Base-by-base conservation (phyloP, 352 stramenopile species). In the Phytophthora sojae region DNA sequence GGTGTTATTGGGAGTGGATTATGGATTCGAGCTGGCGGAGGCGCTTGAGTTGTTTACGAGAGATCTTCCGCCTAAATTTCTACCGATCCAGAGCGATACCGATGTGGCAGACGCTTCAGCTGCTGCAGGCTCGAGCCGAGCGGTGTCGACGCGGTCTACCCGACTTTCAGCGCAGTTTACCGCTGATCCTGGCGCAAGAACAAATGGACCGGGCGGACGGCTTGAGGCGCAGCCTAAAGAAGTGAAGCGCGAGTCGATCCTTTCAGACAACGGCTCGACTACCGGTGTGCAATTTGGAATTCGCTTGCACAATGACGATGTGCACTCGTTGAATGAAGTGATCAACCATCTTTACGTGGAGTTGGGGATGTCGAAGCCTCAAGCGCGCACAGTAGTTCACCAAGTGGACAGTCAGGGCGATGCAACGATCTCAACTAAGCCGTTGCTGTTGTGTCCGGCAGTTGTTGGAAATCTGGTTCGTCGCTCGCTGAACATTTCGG, bases 251-350 rank as follows among this genome's bases (percentile, higher is more conserved):
- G 71, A 82, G 23, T 12, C 49, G 11, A 63, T 58, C 14, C 66
- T 15, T 8, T 7, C 42, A 23, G 62, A 62, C 4, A 54, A 70
- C 17, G 57, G 29, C 17, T 15, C 52, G 11, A 58, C 21, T 11
- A 39, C 47, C 47, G 55, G 66, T 58, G 73, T 67, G 9, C 71
- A 73, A 25, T 89, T 93, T 39, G 67, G 62, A 14, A 82, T 96
- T 58, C 86, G 88, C n/a, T 73, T 96, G 17, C 90, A 96, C 59
- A 96, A 94, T 64, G 90, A 96, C 53, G 90, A 96, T 49, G 83
- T 95, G 8, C 86, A 96, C 61, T 84, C 87, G 17, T 66, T 96
- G 32, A 81, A 79, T 25, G 87, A 95, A 70, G 83, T 93, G 29
- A 81, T 94, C 26, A 89, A 93, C 26, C 75, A 87, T 19, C 71